Evolutionary conservation across 139 green algal genomes (phyloP), one percentile per base, ranked within the genome.

Genomic region (Zygnema cylindricum): DNA sequence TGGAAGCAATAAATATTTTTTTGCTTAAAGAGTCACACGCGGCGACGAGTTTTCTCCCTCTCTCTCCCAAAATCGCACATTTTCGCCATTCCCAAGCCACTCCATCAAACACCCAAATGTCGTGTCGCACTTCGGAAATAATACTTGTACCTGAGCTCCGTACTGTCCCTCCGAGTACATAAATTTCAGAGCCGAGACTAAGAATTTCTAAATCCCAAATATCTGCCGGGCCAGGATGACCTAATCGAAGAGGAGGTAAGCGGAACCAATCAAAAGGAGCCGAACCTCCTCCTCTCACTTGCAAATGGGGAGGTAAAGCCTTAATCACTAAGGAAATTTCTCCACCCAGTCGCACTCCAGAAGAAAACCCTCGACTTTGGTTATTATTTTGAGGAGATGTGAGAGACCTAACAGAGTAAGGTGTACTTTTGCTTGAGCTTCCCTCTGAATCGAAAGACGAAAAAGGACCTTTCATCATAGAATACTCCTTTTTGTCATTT

Each of bases 271-370:
- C 49, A 63, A 63, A 63, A 63, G 49, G 49, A 63, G 49, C 49
- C 7, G 49, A 63, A 16, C 49, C 49, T 63, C 49, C 49, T 63
- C 49, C 49, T 63, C 49, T 63, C 7, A 63, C 49, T 16, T 63
- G 49, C 49, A 63, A 63, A 16, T 63, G 49, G 16, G 49, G 49
- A 63, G 49, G 49, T 63, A 63, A 63, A 25, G 49, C 49, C 16
- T 63, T 63, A 63, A 63, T 63, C 49, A 63, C 49, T 63, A 63
- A 63, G 7, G 49, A 63, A 63, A 63, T 63, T 63, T 63, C 49
- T 63, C 16, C 49, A 25, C 16, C 49, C 7, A 63, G 49, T 25
- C 7, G 7, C 7, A 16, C 49, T 7, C 7, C 49, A 63, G 49
- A 63, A 63, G 7, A 7, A 16, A 63, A 63, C 16, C 49, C 49